These are phyloP conservation scores for Blastocystis sp. DNA, from an alignment of 352 stramenopile species.

Conservation along the genomic window DNA sequence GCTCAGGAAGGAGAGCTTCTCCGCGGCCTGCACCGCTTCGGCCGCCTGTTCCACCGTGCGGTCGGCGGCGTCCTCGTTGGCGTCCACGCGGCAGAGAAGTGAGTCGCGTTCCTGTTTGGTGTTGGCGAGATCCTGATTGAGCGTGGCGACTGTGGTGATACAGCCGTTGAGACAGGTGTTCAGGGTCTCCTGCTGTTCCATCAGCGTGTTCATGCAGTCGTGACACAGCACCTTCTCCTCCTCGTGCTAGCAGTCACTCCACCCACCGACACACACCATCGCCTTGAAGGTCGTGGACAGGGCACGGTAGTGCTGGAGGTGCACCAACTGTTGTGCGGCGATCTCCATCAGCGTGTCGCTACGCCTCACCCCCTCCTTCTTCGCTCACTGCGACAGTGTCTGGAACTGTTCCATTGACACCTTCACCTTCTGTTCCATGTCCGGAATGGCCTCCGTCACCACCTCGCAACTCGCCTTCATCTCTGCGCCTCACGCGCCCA, in stretches of 20 bases:
- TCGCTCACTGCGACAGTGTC: conserved; percentile 22
- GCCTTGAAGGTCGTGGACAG: conserved; percentile 16
- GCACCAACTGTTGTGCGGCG: conserved; percentile 41
- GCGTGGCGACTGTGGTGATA: neutral
- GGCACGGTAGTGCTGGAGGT: conserved; percentile 39
- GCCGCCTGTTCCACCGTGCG: conserved; percentile 28
- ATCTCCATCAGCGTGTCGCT: conserved; percentile 55
- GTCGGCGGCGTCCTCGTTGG: conserved; percentile 44
- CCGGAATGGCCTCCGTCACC: neutral
- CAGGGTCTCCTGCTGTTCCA: conserved; percentile 59
- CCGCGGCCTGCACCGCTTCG: conserved; percentile 12
- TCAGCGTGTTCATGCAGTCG: conserved; percentile 15
- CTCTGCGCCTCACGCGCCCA: neutral
- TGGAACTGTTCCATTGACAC: conserved; percentile 48
- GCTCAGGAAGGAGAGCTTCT: conserved; percentile 27
- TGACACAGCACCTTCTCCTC: conserved; percentile 9
- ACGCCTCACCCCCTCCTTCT: neutral
- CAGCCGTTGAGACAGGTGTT: conserved; percentile 47
- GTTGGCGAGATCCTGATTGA: neutral
- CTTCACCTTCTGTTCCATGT: conserved; percentile 3
- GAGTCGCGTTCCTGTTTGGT: neutral
- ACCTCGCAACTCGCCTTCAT: neutral
- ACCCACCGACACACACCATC: neutral
- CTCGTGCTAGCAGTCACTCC: neutral
- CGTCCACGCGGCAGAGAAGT: conserved; percentile 6